These are phyloP conservation scores for Volutella citrinella DNA, from an alignment of 2,329 filamentous ascomycete genomes.

Conservation along the genomic window DNA sequence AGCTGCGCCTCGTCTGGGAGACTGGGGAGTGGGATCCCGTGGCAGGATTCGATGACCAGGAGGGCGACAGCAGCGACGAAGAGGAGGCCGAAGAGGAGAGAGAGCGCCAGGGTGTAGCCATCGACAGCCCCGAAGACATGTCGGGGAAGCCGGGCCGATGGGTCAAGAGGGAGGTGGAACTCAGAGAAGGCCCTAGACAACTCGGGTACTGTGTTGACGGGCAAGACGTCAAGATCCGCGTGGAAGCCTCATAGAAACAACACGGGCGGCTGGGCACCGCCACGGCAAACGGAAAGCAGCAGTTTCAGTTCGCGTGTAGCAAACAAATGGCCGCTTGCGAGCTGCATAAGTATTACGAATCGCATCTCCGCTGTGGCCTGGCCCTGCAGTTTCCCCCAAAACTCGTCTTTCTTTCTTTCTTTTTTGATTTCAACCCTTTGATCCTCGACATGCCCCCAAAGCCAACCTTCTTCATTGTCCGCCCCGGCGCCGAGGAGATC, in stretches of 20 bases:
- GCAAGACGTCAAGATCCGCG: constrained; percentile 64
- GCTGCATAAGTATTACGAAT: no score
- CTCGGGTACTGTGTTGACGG: constrained; percentile 83
- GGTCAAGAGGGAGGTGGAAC: constrained; percentile 74
- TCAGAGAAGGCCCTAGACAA: constrained; percentile 75
- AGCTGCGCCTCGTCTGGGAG: constrained; percentile 74
- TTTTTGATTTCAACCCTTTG: constrained; percentile 20
- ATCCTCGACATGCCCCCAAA: constrained; percentile 46
- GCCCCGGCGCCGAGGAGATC: constrained; percentile 21
- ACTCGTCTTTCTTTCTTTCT: no score
- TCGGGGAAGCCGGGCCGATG: constrained; percentile 52
- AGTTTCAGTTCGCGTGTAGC: no score
- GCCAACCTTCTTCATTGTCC: no score
- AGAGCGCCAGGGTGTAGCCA: constrained; percentile 14
- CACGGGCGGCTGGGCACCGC: no score
- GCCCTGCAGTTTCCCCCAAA: no score
- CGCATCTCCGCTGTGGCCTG: no score
- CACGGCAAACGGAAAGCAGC: no score
- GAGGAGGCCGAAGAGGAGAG: constrained; percentile 41
- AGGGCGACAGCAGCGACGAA: constrained; percentile 52
- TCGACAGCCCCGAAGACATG: constrained; percentile 23
- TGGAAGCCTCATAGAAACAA: constrained; percentile 49
- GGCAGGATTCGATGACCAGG: constrained; percentile 57
- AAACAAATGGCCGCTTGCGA: no score
- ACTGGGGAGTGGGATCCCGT: constrained; percentile 89